Evolutionary conservation across 176 grass and related monocot genomes (phyloP).

Genomic region (Cocos nucifera): DNA sequence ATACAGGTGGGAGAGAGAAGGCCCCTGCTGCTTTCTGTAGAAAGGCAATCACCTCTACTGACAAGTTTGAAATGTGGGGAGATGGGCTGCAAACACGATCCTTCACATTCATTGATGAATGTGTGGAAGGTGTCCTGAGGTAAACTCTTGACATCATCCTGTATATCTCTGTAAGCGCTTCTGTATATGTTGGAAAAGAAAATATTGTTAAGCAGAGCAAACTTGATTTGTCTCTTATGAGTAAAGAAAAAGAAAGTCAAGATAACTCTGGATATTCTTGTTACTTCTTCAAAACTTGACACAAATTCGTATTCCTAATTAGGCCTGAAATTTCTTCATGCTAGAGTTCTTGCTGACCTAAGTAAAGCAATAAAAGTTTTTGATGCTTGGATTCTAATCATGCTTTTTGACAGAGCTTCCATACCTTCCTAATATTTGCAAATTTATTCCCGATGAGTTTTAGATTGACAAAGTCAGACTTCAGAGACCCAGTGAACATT

Average conservation of each 20-base stretch:
- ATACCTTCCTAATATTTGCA: too few species aligned
- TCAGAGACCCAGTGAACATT: slow-evolving; percentile 73
- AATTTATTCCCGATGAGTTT: slow-evolving; percentile 1
- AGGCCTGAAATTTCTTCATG: too few species aligned
- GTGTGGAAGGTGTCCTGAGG: slow-evolving; percentile 23
- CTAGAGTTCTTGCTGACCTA: too few species aligned
- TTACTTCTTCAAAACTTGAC: neutral
- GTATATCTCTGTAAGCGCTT: too few species aligned
- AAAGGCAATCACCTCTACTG: slow-evolving; percentile 9
- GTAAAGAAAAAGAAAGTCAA: neutral
- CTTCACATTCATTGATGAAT: slow-evolving; percentile 22
- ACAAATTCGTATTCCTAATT: too few species aligned
- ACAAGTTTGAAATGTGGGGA: slow-evolving; percentile 21
- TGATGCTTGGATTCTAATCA: neutral
- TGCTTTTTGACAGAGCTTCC: too few species aligned
- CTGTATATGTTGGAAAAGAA: too few species aligned
- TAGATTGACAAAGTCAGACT: slow-evolving; percentile 84
- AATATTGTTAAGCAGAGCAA: too few species aligned
- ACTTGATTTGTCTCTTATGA: too few species aligned
- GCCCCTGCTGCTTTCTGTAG: slow-evolving; percentile 19
- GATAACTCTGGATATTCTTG: neutral
- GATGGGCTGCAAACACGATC: slow-evolving; percentile 20
- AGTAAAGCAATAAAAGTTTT: too few species aligned
- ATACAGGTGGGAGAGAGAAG: slow-evolving; percentile 16
- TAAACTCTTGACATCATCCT: neutral